Base-by-base conservation (phyloP, 2,329 filamentous ascomycete species). In the Fusarium brachygibbosum region DNA sequence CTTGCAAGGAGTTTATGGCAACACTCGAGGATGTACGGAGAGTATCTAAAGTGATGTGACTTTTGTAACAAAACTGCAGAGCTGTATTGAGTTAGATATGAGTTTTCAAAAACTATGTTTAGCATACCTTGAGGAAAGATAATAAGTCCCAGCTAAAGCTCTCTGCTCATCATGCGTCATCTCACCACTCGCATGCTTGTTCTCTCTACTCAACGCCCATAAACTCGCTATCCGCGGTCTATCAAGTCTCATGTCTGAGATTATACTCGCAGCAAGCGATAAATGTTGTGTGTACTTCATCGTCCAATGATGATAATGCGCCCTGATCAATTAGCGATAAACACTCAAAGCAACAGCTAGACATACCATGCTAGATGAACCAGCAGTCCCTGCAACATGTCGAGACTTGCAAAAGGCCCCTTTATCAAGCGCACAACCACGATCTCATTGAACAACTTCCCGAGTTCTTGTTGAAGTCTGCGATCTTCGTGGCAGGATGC, bases 361-460 rank as follows among this genome's bases (percentile, higher is more conserved):
- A 48, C 66, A 21, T 70, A 79, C 77, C 77, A 79, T 13, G 77
- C 76, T 19, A 79, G 25, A 32, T 73, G 68, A 3, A 79, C 69
- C 11, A 79, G 68, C 0, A 79, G 69, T 16, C 74, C 75, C 54
- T 79, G 77, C 6, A 79, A 55, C 35, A 78, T 66, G 14, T 79
- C 76, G 3, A 79, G 29, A 11, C 58, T 71, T 9, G 70, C 66
- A 56, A 79, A 76, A 12, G 64, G 63, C 2, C 75, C 75, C 3
- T 63, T 64, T 6, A 71, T 37, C 32, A 79, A 31, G 17, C 68
- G 64, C 6, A 66, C 44, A 1, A 72, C 65, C 4, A 79, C 62
- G 6, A 77, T 63, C 34, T 76, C 66, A 34, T 75, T 75, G 17
- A 79, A 79, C 12, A 75, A 59, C 5, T 42, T 59, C 3, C 75